Conservation (phyloP, 306 rosid genomes). For the Trichosanthes cucumerina region DNA sequence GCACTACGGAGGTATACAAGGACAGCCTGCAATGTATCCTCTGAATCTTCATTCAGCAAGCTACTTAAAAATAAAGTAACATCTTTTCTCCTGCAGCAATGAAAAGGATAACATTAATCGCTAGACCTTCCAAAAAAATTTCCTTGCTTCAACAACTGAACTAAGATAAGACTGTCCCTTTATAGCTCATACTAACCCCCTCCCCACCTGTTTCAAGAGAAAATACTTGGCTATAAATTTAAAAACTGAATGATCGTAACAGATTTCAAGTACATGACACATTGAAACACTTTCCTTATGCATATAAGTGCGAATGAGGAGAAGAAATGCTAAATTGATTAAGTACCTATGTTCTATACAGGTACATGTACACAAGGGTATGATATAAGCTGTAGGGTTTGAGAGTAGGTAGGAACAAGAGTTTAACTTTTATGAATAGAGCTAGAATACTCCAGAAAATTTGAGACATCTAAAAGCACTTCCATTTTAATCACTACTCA, state of each 20-base stretch:
- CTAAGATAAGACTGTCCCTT: background rate
- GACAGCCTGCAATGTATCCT: constrained; percentile 31
- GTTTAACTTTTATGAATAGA: too few relatives aligned
- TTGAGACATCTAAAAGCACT: too few relatives aligned
- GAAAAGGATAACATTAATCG: background rate
- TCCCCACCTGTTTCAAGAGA: background rate
- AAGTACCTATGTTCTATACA: background rate
- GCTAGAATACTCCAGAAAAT: too few relatives aligned
- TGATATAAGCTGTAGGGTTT: background rate
- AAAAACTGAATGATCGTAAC: too few relatives aligned
- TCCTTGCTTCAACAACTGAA: background rate
- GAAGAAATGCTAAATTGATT: background rate
- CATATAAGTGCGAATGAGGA: background rate
- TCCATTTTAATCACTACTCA: too few relatives aligned
- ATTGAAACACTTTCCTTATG: background rate
- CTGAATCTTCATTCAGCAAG: constrained; percentile 38
- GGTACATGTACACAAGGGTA: background rate
- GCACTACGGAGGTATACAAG: constrained; percentile 40
- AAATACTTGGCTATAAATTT: too few relatives aligned
- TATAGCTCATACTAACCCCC: background rate
- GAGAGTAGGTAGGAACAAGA: background rate
- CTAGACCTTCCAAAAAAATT: background rate
- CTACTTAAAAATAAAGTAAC: constrained; percentile 35
- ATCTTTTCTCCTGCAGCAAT: constrained; percentile 51
- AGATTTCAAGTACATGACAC: background rate